Base-by-base conservation (phyloP, 2,329 filamentous ascomycete genomes). In the Ilyonectria destructans region DNA sequence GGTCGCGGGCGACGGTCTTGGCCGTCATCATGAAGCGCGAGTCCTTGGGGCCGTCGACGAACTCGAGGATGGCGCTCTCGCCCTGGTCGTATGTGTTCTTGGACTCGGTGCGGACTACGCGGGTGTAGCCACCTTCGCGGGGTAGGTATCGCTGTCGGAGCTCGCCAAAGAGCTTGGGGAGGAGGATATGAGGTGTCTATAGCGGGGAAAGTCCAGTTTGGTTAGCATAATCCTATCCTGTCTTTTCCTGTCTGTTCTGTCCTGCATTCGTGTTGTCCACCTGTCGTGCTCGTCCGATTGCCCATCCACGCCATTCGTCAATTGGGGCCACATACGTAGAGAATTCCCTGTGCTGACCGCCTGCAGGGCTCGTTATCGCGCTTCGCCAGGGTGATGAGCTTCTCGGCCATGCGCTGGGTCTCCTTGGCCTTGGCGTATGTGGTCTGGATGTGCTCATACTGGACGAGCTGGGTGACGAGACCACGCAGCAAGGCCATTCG, bases 401-500 rank as follows among this genome's bases (percentile, higher is more conserved):
- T 97, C 80, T 99, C 96, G 8, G 95, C 96, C 75, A 98, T 82
- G 49, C 93, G 89, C 84, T 99, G 96, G 21, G 96, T 93, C 85
- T 99, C 96, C 84, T 98, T 99, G 55, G 96, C 96, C 85, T 98
- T 98, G 80, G 92, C 91, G 88, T 93, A 98, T 84, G 96, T 97
- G 58, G 96, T 99, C 71, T 92, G 91, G 84, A 99, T 97, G 71
- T 94, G 91, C 85, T 99, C 96, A 82, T 97, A 91, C 82, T 93
- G 89, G 84, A 99, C 93, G 74, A 99, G 92, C 62, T 96, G 96
- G 74, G 96, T 97, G 80, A 98, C 95, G 69, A 99, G 88, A 84
- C 98, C 98, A 78, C 96, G 94, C 74, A 99, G 91, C 75, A 99
- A 90, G 60, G 96, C 96, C 85, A 96, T 90, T 80, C 96, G 90